phyloP scores from a whole-genome alignment of 1,284 basidiomycete genomes.

The Marasmius fiardii region DNA sequence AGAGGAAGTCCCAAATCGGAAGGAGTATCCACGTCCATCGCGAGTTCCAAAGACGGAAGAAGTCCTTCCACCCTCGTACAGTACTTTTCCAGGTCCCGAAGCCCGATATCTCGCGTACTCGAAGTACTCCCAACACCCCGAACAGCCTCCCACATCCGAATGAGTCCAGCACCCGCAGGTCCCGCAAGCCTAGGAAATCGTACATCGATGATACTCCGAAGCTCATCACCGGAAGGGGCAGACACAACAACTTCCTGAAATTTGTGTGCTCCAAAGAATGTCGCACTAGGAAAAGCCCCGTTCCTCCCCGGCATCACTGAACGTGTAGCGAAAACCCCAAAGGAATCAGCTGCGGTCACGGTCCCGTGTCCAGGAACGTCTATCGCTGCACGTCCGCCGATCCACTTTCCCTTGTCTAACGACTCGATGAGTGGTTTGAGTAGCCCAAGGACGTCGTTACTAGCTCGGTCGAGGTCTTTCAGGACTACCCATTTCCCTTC shows the following conservation, averaged over 20 bases:
- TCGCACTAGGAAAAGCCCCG: constrained; percentile 46
- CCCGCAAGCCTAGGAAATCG: constrained; percentile 64
- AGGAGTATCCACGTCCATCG: constrained; percentile 42
- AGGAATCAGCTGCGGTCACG: constrained; percentile 72
- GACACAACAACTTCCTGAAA: constrained; percentile 70
- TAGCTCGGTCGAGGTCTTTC: constrained; percentile 90
- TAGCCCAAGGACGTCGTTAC: constrained; percentile 82
- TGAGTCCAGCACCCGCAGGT: constrained; percentile 43
- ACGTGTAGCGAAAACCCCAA: constrained; percentile 80
- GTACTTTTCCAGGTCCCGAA: constrained; percentile 89
- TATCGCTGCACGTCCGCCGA: constrained; percentile 72
- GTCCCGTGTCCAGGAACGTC: constrained; percentile 66
- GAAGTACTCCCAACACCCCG: constrained; percentile 45
- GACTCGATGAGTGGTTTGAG: constrained; percentile 84
- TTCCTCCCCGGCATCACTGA: constrained; percentile 48
- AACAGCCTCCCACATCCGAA: constrained; percentile 62
- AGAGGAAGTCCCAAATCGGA: constrained; percentile 26
- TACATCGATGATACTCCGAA: constrained; percentile 64
- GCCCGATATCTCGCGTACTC: constrained; percentile 62
- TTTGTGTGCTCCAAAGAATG: constrained; percentile 82
- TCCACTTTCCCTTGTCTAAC: constrained; percentile 68
- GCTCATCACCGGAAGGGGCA: constrained; percentile 62
- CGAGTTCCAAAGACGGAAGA: constrained; percentile 45
- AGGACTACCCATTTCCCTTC: constrained; percentile 94
- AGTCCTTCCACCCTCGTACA: constrained; percentile 72